These are phyloP conservation scores for Hypoxylon perforatum DNA, from an alignment of 495 filamentous ascomycete genomes.

Conservation along the genomic window DNA sequence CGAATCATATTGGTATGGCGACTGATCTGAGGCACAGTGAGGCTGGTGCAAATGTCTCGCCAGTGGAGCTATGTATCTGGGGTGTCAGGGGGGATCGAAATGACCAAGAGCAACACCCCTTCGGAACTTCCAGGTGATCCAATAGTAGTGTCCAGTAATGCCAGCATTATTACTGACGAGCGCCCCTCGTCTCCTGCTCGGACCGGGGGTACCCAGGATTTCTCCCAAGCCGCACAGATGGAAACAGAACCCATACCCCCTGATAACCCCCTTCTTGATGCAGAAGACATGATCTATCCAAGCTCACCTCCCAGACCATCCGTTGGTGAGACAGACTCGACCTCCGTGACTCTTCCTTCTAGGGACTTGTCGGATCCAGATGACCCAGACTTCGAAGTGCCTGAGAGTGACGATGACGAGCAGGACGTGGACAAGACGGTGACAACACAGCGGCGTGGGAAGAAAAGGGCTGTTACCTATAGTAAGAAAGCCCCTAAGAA, in stretches of 20 bases:
- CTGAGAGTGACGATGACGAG: not conserved
- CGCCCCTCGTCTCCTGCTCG: slow-evolving; percentile 26
- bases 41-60: slow-evolving; percentile 28
- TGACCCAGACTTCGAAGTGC: slow-evolving; percentile 15
- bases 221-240: slow-evolving; percentile 30
- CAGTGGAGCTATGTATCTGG: slow-evolving; percentile 30
- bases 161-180: slow-evolving; percentile 39
- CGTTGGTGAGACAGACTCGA: not conserved
- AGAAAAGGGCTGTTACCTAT: slow-evolving; percentile 17
- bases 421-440: slow-evolving; percentile 22
- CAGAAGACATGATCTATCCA: slow-evolving; percentile 19
- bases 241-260: slow-evolving; percentile 36
- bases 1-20: not conserved
- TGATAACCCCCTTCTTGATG: slow-evolving; percentile 4
- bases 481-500: slow-evolving; percentile 10
- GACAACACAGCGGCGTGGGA: slow-evolving; percentile 11
- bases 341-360: not conserved
- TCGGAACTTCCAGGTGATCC: slow-evolving; percentile 35
- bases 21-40: slow-evolving; percentile 17
- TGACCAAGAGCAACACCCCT: slow-evolving; percentile 36
- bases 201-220: slow-evolving; percentile 4
- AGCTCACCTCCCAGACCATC: slow-evolving; percentile 10
- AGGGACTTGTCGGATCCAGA: slow-evolving; percentile 2
- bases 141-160: slow-evolving; percentile 20
- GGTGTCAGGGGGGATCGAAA: slow-evolving; percentile 28